Base-by-base conservation (phyloP, 352 stramenopile species). In the Hyaloperonospora brassicae region DNA sequence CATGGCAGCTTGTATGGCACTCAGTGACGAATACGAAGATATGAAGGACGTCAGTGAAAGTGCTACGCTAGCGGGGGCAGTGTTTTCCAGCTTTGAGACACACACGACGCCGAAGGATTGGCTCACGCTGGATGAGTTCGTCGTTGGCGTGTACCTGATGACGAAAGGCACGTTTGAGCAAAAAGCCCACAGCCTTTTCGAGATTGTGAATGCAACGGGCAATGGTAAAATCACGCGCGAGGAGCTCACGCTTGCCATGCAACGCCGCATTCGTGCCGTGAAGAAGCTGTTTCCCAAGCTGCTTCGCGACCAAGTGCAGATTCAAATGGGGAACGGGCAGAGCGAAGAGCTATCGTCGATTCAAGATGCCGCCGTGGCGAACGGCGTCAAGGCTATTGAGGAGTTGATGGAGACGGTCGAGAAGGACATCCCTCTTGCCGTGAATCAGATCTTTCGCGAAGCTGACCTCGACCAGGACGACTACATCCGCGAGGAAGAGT, bases 381-480 rank as follows among this genome's bases (percentile, higher is more conserved):
- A 66, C 24, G 77, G 79, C 13, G 65, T 89, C 23, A 51, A 72
- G 31, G 66, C 72, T 11, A 82, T 92, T 23, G 79, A 89, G 44
- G 44, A 64, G 14, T 63, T 92, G 40, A 87, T 92, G 73, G 68
- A 77, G 35, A 77, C 88, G 42, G 84, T 92, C 38, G 82, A 92
- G 53, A 71, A 81, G 13, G 82, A 92, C 43, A 92, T 92, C 21
- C 82, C 82, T 3, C 62, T 92, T 7, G 82, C 82, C 6, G 82
- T 92, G 44, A 88, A 89, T 61, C 82, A 89, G 64, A 86, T 92
- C 22, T 92, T 92, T 56, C 61, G 76, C 23, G 77, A 89, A 57
- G 79, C 77, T 3, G 77, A 88, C 40, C 57, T 89, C 14, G 76
- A 89, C 35, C 76, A 88, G 52, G 79, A 89, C 51, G 79, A 88